A percentile compares a stretch with the other conserved stretches of the same genome.
Conservation (phyloP, 148 eudicot genomes). For the Selenicereus undatus region DNA sequence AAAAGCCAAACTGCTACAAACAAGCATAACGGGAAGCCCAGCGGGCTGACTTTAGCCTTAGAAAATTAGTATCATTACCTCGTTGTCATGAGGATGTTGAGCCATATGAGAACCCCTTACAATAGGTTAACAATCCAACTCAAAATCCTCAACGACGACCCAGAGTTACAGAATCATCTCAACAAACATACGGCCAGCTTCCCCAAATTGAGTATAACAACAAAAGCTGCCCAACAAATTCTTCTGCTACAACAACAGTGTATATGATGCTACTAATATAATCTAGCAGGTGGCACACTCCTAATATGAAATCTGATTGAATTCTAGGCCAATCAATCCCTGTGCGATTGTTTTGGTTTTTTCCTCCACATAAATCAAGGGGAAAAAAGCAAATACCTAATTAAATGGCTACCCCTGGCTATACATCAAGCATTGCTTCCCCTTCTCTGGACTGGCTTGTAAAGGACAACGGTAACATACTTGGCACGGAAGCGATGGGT, state of each 20-base stretch:
- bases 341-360: background rate
- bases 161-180: background rate
- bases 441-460: conserved; percentile 85
- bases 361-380: conserved; percentile 17
- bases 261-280: conserved; percentile 11
- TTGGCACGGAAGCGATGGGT: conserved; percentile 90
- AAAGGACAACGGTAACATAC: conserved; percentile 82
- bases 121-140: conserved; percentile 2
- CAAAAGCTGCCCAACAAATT: conserved; percentile 7
- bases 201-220: conserved; percentile 12
- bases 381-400: conserved; percentile 25
- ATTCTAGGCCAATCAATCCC: conserved; percentile 15
- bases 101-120: background rate
- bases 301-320: conserved; percentile 11
- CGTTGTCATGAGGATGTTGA: no score
- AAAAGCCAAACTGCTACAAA: no score
- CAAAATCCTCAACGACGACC: conserved; percentile 11
- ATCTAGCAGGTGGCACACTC: conserved; percentile 11
- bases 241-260: conserved; percentile 13
- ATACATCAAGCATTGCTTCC: conserved; percentile 52
- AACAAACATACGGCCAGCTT: conserved; percentile 16
- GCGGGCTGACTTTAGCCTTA: no score
- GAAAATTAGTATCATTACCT: no score
- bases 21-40: no score
- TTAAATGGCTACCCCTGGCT: conserved; percentile 20